These are phyloP conservation scores for Bombardia bombarda DNA, from an alignment of 495 filamentous ascomycete species.

Conservation along the genomic window DNA sequence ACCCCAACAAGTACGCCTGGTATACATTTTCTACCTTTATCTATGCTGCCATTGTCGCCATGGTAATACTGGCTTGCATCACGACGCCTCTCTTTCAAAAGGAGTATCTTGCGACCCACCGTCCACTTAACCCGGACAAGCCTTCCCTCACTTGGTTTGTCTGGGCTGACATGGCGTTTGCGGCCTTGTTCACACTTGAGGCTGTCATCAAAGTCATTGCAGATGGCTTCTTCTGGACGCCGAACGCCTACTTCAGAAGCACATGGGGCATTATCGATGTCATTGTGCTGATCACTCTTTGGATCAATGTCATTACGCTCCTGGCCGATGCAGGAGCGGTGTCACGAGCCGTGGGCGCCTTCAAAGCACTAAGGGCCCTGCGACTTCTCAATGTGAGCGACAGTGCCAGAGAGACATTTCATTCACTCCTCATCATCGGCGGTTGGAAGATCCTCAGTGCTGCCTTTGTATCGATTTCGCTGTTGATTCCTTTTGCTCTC, in stretches of 20 bases:
- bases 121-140: no score
- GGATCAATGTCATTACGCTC: constrained; percentile 87
- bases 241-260: constrained; percentile 92
- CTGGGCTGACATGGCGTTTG: constrained; percentile 86
- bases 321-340: constrained; percentile 69
- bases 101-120: constrained; percentile 60
- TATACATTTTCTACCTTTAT: constrained; percentile 89
- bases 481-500: constrained; percentile 93
- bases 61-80: constrained; percentile 91
- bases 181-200: constrained; percentile 78
- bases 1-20: constrained; percentile 82
- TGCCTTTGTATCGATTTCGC: constrained; percentile 86
- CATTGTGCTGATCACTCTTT: constrained; percentile 84
- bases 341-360: constrained; percentile 85
- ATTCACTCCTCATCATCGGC: constrained; percentile 88
- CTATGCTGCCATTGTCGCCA: constrained; percentile 88
- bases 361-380: constrained; percentile 94
- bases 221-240: constrained; percentile 94
- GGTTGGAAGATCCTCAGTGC: constrained; percentile 76
- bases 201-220: constrained; percentile 90
- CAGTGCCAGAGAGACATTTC: constrained; percentile 91
- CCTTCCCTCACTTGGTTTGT: constrained; percentile 66
- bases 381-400: constrained; percentile 92
- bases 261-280: constrained; percentile 98
- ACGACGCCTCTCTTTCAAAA: constrained; percentile 92